These are phyloP conservation scores for Phytophthora cactorum DNA, from an alignment of 352 stramenopile genomes.

Conservation along the genomic window DNA sequence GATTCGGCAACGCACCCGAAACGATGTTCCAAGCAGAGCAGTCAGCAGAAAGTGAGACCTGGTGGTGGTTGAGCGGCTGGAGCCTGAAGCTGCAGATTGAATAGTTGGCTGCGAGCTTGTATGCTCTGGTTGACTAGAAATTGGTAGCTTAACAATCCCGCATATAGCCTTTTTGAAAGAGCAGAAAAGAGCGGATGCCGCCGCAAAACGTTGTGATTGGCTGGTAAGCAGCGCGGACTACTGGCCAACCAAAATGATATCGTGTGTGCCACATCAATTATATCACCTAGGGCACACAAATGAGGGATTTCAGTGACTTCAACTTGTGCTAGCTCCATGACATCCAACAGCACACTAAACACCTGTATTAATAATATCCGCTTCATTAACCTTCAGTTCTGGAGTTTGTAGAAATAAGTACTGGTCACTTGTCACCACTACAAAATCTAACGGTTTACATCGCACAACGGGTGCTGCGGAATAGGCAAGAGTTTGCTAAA, in stretches of 20 bases:
- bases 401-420: no score
- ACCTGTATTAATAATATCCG: no score
- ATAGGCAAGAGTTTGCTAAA: no score
- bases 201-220: constrained; percentile 20
- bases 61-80: neutral
- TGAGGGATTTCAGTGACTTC: constrained; percentile 15
- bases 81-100: neutral
- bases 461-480: no score
- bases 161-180: constrained; percentile 14
- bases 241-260: constrained; percentile 42
- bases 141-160: constrained; percentile 4
- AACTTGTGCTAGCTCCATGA: constrained; percentile 1
- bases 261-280: constrained; percentile 9
- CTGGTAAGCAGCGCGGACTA: constrained; percentile 20
- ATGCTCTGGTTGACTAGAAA: neutral
- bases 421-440: no score
- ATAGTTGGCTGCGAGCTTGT: constrained; percentile 29
- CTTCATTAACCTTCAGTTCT: no score
- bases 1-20: constrained; percentile 47
- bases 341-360: no score
- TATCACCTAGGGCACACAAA: neutral
- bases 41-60: constrained; percentile 91
- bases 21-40: constrained; percentile 89
- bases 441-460: no score
- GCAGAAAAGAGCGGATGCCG: constrained; percentile 2